A percentile compares a stretch with the other conserved stretches of the same genome.
These are phyloP conservation scores for Candida namnaoensis DNA, from an alignment of 805 yeast species.

Conservation along the genomic window DNA sequence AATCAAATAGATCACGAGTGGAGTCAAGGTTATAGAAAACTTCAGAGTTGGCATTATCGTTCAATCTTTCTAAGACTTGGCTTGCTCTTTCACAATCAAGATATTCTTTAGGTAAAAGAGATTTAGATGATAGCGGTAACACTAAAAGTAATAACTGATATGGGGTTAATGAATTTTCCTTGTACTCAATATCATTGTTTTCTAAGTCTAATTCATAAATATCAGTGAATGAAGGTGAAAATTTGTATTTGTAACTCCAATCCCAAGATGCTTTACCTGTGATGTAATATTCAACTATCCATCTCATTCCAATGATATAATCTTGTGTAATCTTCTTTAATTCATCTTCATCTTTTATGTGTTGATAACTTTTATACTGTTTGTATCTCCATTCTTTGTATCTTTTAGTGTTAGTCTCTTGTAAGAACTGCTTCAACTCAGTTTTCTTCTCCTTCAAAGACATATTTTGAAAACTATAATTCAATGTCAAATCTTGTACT, in stretches of 20 bases:
- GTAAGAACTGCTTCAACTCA: constrained; percentile 32
- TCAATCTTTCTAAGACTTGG: too few relatives aligned
- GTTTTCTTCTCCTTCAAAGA: constrained; percentile 39
- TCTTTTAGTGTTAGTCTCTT: constrained; percentile 52
- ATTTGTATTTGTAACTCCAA: constrained; percentile 79
- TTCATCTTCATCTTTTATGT: constrained; percentile 42
- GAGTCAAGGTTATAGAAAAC: too few relatives aligned
- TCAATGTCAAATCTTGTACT: too few relatives aligned
- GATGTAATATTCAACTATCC: constrained; percentile 87
- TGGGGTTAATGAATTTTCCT: neutral
- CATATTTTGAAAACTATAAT: constrained; percentile 20
- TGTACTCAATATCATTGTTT: neutral
- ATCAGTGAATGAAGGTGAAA: constrained; percentile 87
- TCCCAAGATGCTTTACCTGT: constrained; percentile 81
- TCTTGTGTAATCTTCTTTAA: constrained; percentile 53
- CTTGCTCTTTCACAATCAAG: too few relatives aligned
- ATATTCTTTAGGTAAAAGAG: neutral
- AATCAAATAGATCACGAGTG: too few relatives aligned
- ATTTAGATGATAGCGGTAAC: neutral
- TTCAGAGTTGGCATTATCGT: too few relatives aligned
- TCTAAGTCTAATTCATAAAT: constrained; percentile 23
- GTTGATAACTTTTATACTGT: constrained; percentile 65
- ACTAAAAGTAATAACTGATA: neutral
- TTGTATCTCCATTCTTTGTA: constrained; percentile 69
- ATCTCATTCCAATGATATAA: constrained; percentile 84